Evolutionary conservation across 164 flowering plant genomes (phyloP).

Genomic region (Akebia trifoliata): DNA sequence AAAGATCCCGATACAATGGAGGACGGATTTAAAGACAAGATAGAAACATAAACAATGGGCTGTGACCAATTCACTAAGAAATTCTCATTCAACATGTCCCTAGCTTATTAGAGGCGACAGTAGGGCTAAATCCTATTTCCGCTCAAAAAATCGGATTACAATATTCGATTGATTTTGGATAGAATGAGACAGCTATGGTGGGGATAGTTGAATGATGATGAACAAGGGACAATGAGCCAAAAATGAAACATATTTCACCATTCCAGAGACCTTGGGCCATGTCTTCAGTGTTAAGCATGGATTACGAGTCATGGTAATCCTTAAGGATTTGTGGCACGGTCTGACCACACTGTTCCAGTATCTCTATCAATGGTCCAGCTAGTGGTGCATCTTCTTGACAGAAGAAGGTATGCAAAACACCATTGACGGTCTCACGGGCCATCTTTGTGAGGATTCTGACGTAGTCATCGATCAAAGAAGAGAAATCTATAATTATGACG

Average conservation of each 20-base stretch:
- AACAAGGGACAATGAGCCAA: neutral
- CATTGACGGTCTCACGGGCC: slow-evolving; percentile 34
- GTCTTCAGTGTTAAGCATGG: slow-evolving; percentile 16
- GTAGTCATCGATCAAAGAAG: slow-evolving; percentile 25
- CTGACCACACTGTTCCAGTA: slow-evolving; percentile 43
- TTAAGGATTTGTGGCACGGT: slow-evolving; percentile 31
- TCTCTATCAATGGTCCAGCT: slow-evolving; percentile 32
- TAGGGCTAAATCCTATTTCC: too few relatives aligned
- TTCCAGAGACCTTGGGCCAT: neutral
- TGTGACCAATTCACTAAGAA: too few relatives aligned
- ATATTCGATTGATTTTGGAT: neutral
- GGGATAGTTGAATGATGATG: neutral
- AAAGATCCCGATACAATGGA: too few relatives aligned
- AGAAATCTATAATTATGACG: slow-evolving; percentile 24
- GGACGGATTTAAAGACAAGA: too few relatives aligned
- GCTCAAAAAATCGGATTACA: too few relatives aligned
- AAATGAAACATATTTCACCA: neutral
- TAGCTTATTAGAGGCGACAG: too few relatives aligned
- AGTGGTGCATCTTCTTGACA: slow-evolving; percentile 22
- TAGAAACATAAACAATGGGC: too few relatives aligned
- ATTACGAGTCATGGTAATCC: slow-evolving; percentile 8
- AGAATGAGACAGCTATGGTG: neutral
- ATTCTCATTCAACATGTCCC: too few relatives aligned
- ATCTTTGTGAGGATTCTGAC: slow-evolving; percentile 33
- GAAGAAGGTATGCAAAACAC: slow-evolving; percentile 30